Evolutionary conservation across 2,329 filamentous ascomycete species (phyloP).

Genomic region (Fulvia fulva): DNA sequence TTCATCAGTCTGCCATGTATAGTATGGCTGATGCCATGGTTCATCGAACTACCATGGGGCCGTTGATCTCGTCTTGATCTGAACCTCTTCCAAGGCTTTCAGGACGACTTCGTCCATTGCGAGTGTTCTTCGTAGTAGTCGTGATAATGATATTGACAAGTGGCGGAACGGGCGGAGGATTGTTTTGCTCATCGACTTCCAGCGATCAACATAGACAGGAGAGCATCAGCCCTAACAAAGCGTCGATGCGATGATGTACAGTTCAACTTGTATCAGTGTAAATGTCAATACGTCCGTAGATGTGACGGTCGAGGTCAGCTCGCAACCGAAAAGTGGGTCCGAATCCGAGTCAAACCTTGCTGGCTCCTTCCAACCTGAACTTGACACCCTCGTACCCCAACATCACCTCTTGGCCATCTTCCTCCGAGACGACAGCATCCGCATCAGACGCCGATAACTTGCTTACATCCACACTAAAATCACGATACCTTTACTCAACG

Average conservation of each 20-base stretch:
- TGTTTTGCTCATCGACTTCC: neutral
- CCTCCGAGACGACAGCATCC: neutral
- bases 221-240: neutral
- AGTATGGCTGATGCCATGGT: conserved; percentile 21
- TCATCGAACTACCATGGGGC: conserved; percentile 25
- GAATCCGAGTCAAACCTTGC: neutral
- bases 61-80: conserved; percentile 12
- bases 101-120: conserved; percentile 19
- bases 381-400: neutral
- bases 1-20: conserved; percentile 8
- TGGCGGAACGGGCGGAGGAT: neutral
- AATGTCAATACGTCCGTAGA: no score
- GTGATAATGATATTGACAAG: neutral
- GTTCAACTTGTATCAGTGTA: no score
- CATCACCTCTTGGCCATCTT: neutral
- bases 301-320: neutral
- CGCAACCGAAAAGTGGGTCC: neutral
- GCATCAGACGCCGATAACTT: neutral
- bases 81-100: conserved; percentile 13
- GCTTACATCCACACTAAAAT: no score
- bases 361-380: neutral
- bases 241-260: no score
- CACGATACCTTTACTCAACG: neutral
- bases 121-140: neutral
- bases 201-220: neutral